Evolutionary conservation across 345 rosid genomes (phyloP).

Genomic region (Rhodamnia rubescens): DNA sequence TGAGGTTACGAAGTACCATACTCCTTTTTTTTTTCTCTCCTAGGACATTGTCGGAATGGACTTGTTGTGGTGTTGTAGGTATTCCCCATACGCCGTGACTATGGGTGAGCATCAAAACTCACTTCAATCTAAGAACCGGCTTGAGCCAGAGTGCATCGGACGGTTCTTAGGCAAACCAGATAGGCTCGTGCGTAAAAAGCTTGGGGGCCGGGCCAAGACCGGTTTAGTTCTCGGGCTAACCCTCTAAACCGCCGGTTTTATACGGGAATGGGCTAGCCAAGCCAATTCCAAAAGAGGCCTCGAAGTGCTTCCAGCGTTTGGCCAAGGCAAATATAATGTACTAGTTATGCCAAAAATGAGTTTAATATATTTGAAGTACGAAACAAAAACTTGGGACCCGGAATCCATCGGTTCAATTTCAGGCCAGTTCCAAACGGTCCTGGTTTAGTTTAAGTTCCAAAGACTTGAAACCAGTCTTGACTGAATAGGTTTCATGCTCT

Average conservation of each 20-base stretch:
- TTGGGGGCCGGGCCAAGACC: background rate
- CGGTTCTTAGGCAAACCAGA: background rate
- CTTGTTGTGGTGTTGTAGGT: background rate
- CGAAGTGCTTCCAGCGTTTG: background rate
- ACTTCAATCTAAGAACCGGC: background rate
- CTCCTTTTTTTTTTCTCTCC: background rate
- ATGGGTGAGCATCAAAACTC: background rate
- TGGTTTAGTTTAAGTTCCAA: too few species aligned
- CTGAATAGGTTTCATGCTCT: background rate
- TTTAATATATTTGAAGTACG: background rate
- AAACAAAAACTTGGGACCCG: fast-evolving
- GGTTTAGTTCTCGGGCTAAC: background rate
- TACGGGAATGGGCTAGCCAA: background rate
- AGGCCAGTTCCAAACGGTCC: background rate
- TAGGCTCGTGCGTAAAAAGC: background rate
- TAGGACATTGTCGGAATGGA: background rate
- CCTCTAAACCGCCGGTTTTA: background rate
- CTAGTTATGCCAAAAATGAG: background rate
- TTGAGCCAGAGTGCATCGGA: fast-evolving
- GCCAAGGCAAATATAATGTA: background rate
- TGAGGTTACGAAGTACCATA: background rate
- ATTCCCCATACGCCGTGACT: background rate
- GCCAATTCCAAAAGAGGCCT: background rate
- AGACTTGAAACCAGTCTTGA: background rate
- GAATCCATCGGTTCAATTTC: background rate